Percentiles rank a stretch among this genome's conserved stretches.
phyloP scores from a whole-genome alignment of 495 filamentous ascomycete genomes.

The Pseudomonodictys pantanalensis region DNA sequence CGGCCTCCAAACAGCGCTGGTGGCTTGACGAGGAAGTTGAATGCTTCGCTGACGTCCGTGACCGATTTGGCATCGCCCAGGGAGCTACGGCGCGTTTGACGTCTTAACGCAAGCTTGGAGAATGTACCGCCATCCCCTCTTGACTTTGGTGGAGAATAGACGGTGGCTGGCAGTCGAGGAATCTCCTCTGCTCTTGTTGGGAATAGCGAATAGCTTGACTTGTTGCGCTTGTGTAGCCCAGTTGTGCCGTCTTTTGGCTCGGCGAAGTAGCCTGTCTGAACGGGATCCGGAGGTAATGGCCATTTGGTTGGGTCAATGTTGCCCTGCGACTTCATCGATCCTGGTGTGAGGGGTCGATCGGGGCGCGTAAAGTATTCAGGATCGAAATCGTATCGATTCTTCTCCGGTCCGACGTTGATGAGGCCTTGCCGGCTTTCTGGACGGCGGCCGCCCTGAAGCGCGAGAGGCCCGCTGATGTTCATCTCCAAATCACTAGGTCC shows the following conservation, averaged over 20 bases:
- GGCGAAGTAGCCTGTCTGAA: neutral
- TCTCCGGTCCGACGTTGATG: constrained; percentile 23
- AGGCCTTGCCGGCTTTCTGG: constrained; percentile 29
- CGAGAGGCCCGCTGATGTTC: constrained; percentile 35
- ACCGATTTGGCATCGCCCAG: constrained; percentile 25
- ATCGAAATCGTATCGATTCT: constrained; percentile 24
- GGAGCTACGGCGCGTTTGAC: constrained; percentile 22
- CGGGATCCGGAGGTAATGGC: constrained; percentile 32
- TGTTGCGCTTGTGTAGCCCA: constrained; percentile 26
- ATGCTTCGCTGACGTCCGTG: constrained; percentile 33
- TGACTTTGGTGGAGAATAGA: constrained; percentile 32
- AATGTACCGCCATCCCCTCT: neutral
- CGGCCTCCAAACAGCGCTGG: constrained; percentile 19
- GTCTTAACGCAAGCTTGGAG: constrained; percentile 19
- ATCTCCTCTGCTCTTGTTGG: constrained; percentile 33
- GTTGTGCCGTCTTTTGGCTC: constrained; percentile 4
- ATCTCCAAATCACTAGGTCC: constrained; percentile 35
- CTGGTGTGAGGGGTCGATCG: constrained; percentile 22
- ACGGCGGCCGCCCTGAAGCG: constrained; percentile 20
- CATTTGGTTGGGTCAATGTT: constrained; percentile 28
- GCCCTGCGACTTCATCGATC: constrained; percentile 13
- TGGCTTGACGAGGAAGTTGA: constrained; percentile 21
- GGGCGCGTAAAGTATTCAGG: constrained; percentile 20
- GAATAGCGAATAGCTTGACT: constrained; percentile 34
- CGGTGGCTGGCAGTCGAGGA: constrained; percentile 32